phyloP scores from a whole-genome alignment of 805 yeast species.

The Candida insectalens region DNA sequence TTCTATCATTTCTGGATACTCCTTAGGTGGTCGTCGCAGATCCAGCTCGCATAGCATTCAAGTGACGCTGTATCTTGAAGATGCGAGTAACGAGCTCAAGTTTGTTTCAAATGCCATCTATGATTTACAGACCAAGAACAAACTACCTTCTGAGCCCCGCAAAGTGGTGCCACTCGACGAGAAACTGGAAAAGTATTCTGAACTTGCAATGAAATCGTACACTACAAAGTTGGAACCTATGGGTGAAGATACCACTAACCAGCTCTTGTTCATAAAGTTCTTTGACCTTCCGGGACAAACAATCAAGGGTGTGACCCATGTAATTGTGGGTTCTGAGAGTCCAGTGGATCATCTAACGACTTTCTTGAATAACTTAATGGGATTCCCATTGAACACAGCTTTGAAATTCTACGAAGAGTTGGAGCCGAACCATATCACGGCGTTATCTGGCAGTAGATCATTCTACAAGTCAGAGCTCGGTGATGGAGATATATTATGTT shows the following conservation, averaged over 20 bases:
- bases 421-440: conserved; percentile 41
- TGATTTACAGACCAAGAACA: conserved; percentile 5
- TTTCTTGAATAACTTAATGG: conserved; percentile 31
- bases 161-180: conserved; percentile 2
- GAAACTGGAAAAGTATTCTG: conserved; percentile 8
- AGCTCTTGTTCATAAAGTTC: conserved; percentile 46
- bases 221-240: conserved; percentile 15
- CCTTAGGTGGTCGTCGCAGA: conserved; percentile 23
- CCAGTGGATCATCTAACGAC: conserved; percentile 31
- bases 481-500: conserved; percentile 58
- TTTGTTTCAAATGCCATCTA: conserved; percentile 19
- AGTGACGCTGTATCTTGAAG: conserved; percentile 56
- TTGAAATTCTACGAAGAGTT: conserved; percentile 51
- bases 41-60: conserved; percentile 30
- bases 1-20: conserved; percentile 34
- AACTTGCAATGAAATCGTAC: conserved; percentile 1
- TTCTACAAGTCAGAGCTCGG: conserved; percentile 50
- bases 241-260: conserved; percentile 18
- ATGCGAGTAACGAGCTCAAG: conserved; percentile 32
- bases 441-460: conserved; percentile 28
- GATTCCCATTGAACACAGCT: conserved; percentile 24
- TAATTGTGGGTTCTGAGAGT: conserved; percentile 39
- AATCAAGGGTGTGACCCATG: conserved; percentile 59
- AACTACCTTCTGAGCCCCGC: conserved; percentile 4
- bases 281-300: conserved; percentile 49